Percentiles rank a stretch among this genome's conserved stretches.
Evolutionary conservation across 1,139 yeast species (phyloP).

Genomic region (Scheffersomyces insectosa): DNA sequence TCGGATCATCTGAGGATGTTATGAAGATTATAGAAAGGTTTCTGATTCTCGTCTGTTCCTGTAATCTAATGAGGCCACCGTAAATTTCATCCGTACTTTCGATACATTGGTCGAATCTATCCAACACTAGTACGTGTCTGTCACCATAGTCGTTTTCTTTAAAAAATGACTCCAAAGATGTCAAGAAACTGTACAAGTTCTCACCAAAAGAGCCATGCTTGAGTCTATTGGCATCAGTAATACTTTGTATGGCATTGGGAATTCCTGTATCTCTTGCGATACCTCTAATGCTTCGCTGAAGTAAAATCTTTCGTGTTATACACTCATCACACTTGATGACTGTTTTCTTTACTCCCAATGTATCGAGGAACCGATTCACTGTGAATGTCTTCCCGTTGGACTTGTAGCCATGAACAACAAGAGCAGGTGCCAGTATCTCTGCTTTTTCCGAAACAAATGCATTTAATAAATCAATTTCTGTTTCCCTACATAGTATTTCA

Average conservation of each 20-base stretch:
- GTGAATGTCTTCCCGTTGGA: constrained; percentile 42
- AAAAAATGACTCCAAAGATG: constrained; percentile 41
- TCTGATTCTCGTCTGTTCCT: constrained; percentile 38
- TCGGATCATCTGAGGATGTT: constrained; percentile 46
- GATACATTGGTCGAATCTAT: constrained; percentile 55
- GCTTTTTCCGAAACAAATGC: constrained; percentile 26
- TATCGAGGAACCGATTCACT: constrained; percentile 26
- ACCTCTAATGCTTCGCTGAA: constrained; percentile 37
- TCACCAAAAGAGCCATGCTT: constrained; percentile 29
- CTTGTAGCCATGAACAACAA: constrained; percentile 43
- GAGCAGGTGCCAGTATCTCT: constrained; percentile 24
- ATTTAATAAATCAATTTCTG: constrained; percentile 29
- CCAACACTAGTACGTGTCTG: constrained; percentile 59
- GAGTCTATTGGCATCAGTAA: constrained; percentile 5
- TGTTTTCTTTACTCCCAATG: constrained; percentile 24
- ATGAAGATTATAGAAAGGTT: constrained; percentile 36
- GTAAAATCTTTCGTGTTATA: constrained; percentile 36
- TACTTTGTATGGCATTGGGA: constrained; percentile 1
- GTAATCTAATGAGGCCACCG: constrained; percentile 47
- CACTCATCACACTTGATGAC: constrained; percentile 41
- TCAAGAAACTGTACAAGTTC: constrained; percentile 47
- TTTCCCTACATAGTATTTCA: constrained; percentile 17
- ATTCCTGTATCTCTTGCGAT: constrained; percentile 32
- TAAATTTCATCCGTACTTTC: constrained; percentile 49
- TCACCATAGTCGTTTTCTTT: constrained; percentile 28